Base-by-base conservation (phyloP, 345 rosid genomes). In the Populus nigra region DNA sequence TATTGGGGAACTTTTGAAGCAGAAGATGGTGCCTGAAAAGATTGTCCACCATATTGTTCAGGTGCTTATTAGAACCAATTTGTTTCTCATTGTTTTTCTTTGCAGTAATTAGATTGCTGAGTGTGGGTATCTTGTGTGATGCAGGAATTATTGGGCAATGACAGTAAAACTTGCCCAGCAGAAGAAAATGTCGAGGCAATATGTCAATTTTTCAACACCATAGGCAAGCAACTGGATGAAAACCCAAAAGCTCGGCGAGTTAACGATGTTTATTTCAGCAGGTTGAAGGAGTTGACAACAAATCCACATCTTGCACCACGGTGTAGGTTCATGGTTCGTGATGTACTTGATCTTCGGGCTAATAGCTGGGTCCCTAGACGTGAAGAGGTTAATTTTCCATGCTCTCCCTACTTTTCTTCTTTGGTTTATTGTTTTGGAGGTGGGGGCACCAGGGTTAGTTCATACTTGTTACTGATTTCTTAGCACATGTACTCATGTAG, bases 141-240 rank as follows among this genome's bases (percentile, higher is more conserved):
- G 74, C 88, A 94, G 98, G 93, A 89, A 84, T 97, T 94, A 78
- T 75, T 94, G 82, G 97, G 96, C 45, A 75, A 63, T 7, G 97
- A 90, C 74, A 75, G 47, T 71, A 80, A 79, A 70, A 72, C 57
- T 72, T 92, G 91, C 72, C 98, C 98, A 35, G 91, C 84, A 0
- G 98, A 94, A 81, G 96, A 91, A 77, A 91, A 91, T 85, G 97
- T 94, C 11, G 98, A 92, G 83, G 96, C 93, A 36, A 90, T 88
- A 41, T 94, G 97, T 76, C 97, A 92, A 55, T 89, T 94, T 73
- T 89, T 94, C 81, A 88, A 80, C 69, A 94, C 91, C 65, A 94
- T 89, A 50, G 98, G 98, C 31, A 94, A 88, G 86, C 92, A 92
- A 83, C 97, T 94, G 41, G 98, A 92, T 73, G 91, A 91, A 82